Base-by-base conservation (phyloP, 2,329 filamentous ascomycete genomes). In the Daldinia eschscholtzii region DNA sequence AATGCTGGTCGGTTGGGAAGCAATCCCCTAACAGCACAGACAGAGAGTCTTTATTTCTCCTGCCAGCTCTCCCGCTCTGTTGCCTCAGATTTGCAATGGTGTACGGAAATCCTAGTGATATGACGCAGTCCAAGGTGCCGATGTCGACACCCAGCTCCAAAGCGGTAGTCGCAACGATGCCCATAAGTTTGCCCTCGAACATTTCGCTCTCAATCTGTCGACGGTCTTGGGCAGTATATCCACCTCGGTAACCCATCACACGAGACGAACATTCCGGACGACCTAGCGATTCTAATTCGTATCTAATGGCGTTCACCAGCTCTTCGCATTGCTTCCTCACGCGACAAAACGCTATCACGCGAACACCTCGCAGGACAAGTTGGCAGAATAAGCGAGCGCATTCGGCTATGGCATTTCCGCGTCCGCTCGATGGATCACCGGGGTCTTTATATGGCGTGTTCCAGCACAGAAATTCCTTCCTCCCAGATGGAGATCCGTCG, bases 391-490 rank as follows among this genome's bases (percentile, higher is more conserved):
- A 82, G 48, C 92, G 90, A 1, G 96, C 93, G n/a, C 93, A 92
- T 80, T 99, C 95, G 4, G 88, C 87, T 78, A 97, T 89, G 3
- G 91, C 90, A 77, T 93, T 93, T 13, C 93, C 93, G 65, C 96
- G 89, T 1, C 96, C 95, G 74, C 93, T 97, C 0, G 92, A 89
- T 7, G 94, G 92, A 79, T 98, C 95, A 0, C 86, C 87, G 0
- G 95, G 93, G 73, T 98, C 95, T 78, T 94, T 97, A 80, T 89
- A 97, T 0, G 96, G 96, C 0, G 95, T 98, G 75, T 99, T 98
- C 96, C 96, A 99, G 79, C 94, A 98, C 6, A 99, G 77, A 65
- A 98, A 98, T 76, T 98, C 95, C 78, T 98, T 98, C 23, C 93
- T 87, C 0, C 95, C 93, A 5, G 93, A 93, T 0, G 96, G 96